phyloP scores from a whole-genome alignment of 352 stramenopile genomes.

The Phytophthora tubulina region DNA sequence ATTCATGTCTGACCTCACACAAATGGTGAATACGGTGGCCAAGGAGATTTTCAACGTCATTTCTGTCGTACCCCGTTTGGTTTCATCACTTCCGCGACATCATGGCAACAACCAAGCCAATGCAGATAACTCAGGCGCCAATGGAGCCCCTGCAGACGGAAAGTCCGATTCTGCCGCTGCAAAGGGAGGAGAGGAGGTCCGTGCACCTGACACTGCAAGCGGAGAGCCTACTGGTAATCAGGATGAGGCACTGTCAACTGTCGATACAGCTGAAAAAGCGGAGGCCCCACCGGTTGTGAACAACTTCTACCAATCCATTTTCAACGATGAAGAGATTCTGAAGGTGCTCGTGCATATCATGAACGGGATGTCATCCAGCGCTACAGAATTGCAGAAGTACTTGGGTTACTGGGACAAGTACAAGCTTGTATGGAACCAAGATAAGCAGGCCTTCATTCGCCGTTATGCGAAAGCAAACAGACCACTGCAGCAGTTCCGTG shows the following conservation, averaged over 20 bases:
- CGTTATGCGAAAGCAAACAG: constrained; percentile 96
- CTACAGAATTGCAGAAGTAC: constrained; percentile 95
- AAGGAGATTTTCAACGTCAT: constrained; percentile 97
- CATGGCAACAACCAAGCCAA: constrained; percentile 34
- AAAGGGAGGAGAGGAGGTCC: constrained; percentile 36
- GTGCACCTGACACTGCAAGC: constrained; percentile 29
- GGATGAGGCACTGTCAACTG: constrained; percentile 22
- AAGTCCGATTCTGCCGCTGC: constrained; percentile 20
- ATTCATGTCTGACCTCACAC: constrained; percentile 94
- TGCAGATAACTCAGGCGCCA: constrained; percentile 18
- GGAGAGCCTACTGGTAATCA: constrained; percentile 30
- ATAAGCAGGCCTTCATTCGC: constrained; percentile 95
- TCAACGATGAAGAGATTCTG: constrained; percentile 96
- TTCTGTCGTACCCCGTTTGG: constrained; percentile 91
- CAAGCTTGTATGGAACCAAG: constrained; percentile 94
- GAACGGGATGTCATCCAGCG: constrained; percentile 95
- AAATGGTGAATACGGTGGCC: constrained; percentile 95
- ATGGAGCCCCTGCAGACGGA: constrained; percentile 18
- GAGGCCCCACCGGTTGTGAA: constrained; percentile 36
- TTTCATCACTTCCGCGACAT: constrained; percentile 51
- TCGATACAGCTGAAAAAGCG: constrained; percentile 23
- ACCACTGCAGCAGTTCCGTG: constrained; percentile 93
- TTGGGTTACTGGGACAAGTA: constrained; percentile 96
- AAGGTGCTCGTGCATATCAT: constrained; percentile 96
- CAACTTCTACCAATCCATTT: constrained; percentile 95